phyloP scores from a whole-genome alignment of 148 eudicot species.

The Chenopodium berlandieri region DNA sequence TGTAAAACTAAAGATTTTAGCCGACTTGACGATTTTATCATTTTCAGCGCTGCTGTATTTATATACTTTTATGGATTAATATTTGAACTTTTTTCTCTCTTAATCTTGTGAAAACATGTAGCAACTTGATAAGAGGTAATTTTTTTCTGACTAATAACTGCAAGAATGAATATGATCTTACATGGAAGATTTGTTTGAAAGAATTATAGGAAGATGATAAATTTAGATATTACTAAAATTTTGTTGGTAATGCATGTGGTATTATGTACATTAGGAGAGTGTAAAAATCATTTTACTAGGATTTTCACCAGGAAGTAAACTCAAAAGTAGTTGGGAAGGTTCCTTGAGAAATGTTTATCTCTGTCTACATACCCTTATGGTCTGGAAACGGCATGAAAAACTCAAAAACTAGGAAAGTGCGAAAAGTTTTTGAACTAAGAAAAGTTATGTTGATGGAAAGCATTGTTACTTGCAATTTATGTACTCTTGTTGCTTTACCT shows the following conservation, averaged over 20 bases:
- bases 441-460: not conserved
- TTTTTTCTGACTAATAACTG: too few species aligned
- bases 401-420: not conserved
- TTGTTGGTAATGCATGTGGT: too few species aligned
- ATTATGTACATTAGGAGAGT: too few species aligned
- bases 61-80: not conserved
- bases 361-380: not conserved
- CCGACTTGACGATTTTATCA: not conserved
- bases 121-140: too few species aligned
- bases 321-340: not conserved
- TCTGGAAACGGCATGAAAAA: not conserved
- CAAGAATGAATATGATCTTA: too few species aligned
- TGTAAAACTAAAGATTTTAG: not conserved
- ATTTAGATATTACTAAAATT: too few species aligned
- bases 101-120: not conserved
- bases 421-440: not conserved
- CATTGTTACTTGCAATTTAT: not conserved
- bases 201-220: too few species aligned
- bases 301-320: not conserved
- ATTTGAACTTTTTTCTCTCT: not conserved
- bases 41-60: not conserved
- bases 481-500: not conserved
- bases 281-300: not conserved
- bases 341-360: not conserved
- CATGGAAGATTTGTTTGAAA: too few species aligned